Base-by-base conservation (phyloP, 768 basidiomycete genomes). In the Heimioporus sp. region DNA sequence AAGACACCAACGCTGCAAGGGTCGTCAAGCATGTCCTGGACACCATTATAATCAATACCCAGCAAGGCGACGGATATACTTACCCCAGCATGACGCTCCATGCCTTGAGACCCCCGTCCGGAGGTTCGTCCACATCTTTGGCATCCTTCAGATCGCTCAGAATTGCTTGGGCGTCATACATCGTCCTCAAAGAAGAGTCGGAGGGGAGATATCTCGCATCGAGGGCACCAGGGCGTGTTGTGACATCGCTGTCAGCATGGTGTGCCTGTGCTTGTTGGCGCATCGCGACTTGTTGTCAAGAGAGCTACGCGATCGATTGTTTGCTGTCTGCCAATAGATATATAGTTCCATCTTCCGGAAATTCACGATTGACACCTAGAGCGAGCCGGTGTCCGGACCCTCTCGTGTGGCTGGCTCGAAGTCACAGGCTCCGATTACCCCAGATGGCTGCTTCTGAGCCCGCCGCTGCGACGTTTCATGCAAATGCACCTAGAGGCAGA, bases 1-100 rank as follows among this genome's bases (percentile, higher is more conserved):
- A 43, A 49, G 31, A 24, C 17, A 60, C 70, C 52, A 50, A 78
- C 69, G 79, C 75, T 17, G 78, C 70, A 50, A 73, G 74, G 4
- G 70, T 67, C 28, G 66, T 68, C 45, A 65, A 46, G 34, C 28
- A 17, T 2, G 62, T 55, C 35, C 65, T 66, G 34, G 10, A 31
- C 43, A 32, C 13, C 21, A 36, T 20, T n/a, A 9, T 5, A 12
- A 10, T 62, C 39, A 66, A 31, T 28, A n/a, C 16, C 31, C 3
- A 0, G 6, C 17, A 12, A 12, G 2, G 12, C 2, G 11, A n/a
- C 31, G 21, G 19, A 13, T 16, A 9, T 1, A 59, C 67, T 38
- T 7, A 63, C 66, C 34, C 65, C 40, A 67, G 10, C 9, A 69
- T 49, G 34, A 69, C 67, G 0, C 54, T 57, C 67, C 66, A 67